Base-by-base conservation (phyloP, 2,329 filamentous ascomycete genomes). In the Cladosporium sp. region DNA sequence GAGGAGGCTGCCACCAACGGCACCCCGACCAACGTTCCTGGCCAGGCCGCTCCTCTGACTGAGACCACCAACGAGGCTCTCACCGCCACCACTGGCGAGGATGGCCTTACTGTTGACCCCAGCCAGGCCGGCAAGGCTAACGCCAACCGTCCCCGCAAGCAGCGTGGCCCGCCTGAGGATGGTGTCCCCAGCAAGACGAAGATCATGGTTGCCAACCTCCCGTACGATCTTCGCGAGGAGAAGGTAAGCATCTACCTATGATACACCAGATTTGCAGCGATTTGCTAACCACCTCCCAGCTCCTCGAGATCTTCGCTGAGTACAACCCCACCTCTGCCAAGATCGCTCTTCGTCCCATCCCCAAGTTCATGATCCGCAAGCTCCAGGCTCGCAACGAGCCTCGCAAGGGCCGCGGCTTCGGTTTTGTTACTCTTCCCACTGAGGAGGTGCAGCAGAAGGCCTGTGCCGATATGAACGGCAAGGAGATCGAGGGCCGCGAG, bases 341-440 rank as follows among this genome's bases (percentile, higher is more conserved):
- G 84, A 97, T 98, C 67, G 93, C 93, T 60, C 88, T 98, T 62
- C 92, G 93, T 65, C 93, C 93, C 46, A 98, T 98, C 62, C 93
- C 93, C 62, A 91, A 92, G 66, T 98, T 97, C 80, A 98, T 98
- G 93, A 93, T 98, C 76, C 96, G 96, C 86, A 98, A 98, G 83
- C 88, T 98, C 56, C 91, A 95, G 77, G 91, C 92, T 66, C 92
- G 93, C 69, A 91, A 91, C 68, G 93, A 98, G 78, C 85, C 92
- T 65, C 93, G 93, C 78, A 98, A 98, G 85, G 93, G 93, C 55
- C 93, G 93, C 78, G 93, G 93, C 60, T 98, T 98, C 71, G 93
- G 93, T 60, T 98, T 98, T 72, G 93, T 98, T 57, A 97, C 90
- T 54, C 85, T 98, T 55, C 86, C 86, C 57, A 94, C 89, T 15